Base-by-base conservation (phyloP, 805 yeast species). In the Myxozyma nipponensis region DNA sequence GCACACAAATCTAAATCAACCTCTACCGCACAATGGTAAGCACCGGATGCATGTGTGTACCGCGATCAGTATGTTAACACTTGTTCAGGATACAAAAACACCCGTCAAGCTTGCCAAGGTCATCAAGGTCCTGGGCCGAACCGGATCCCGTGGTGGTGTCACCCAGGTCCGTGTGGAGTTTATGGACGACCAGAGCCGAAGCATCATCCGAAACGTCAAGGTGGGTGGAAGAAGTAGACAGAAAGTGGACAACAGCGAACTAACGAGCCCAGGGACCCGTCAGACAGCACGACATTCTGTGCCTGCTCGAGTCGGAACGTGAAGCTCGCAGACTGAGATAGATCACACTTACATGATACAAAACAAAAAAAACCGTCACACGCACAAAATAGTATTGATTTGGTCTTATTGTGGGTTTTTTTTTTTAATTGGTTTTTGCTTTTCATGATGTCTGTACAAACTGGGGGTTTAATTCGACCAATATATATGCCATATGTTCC, bases 61-160 rank as follows among this genome's bases (percentile, higher is more conserved):
- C n/a, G n/a, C n/a, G n/a, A n/a, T n/a, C n/a, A n/a, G n/a, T n/a
- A n/a, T n/a, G n/a, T n/a, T n/a, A n/a, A n/a, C n/a, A n/a, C n/a
- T n/a, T n/a, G n/a, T 26, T 18, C 35, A 64, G 75, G 75, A 72
- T 59, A 58, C 72, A 53, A 72, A 72, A 65, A 64, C 72, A 54
- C 96, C 96, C 74, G 97, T 91, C 72, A 93, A 96, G 81, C 87
- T 91, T 78, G 98, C 98, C 75, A 91, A 91, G 83, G 98, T 91
- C 74, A 88, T 88, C 79, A 93, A 91, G 82, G 98, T 91, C 76
- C 83, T 91, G 78, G 98, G 98, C 77, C 91, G 98, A 81, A 91
- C 98, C 84, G 98, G 98, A 76, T 91, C 98, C 76, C 91, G 98
- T 81, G 98, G 98, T 86, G 61, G 61, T 49, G 96, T 87, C 77